These are phyloP conservation scores for Leishmania amazonensis DNA, from an alignment of 208 protist species.

Conservation along the genomic window DNA sequence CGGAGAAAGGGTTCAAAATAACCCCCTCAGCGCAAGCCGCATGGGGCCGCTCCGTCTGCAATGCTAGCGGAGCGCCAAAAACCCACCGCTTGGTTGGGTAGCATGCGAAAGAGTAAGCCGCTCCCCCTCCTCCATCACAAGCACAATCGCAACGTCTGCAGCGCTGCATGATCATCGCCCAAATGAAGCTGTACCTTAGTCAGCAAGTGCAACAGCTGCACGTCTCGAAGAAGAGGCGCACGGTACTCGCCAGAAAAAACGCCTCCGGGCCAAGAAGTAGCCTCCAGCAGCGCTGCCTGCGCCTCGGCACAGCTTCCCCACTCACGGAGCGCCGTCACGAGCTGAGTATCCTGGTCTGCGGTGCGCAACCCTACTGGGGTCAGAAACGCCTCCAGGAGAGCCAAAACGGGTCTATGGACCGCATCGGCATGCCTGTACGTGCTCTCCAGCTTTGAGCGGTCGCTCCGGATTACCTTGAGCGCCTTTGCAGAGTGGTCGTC, in stretches of 20 bases:
- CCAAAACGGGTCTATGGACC: slow-evolving; percentile 35
- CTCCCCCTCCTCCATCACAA: neutral
- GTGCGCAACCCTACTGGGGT: slow-evolving; percentile 17
- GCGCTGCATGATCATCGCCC: slow-evolving; percentile 8
- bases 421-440: slow-evolving; percentile 31
- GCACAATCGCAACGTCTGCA: slow-evolving; percentile 16
- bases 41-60: neutral
- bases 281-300: slow-evolving; percentile 2
- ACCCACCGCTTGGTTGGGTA: neutral
- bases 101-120: neutral
- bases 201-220: slow-evolving; percentile 14
- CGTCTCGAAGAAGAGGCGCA: slow-evolving; percentile 9
- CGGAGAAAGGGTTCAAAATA: neutral
- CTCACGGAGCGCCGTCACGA: slow-evolving; percentile 14
- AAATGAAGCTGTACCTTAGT: slow-evolving; percentile 16
- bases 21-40: neutral
- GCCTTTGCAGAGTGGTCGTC: slow-evolving; percentile 23
- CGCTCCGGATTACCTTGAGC: slow-evolving; percentile 22
- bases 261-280: neutral
- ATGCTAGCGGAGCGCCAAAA: neutral
- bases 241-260: slow-evolving; percentile 22
- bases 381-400: slow-evolving; percentile 53
- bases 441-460: slow-evolving; percentile 11
- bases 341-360: slow-evolving; percentile 6
- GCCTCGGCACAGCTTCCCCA: slow-evolving; percentile 7